These are phyloP conservation scores for Coleophoma eucalyptorum DNA, from an alignment of 2,329 filamentous ascomycete species.

Conservation along the genomic window DNA sequence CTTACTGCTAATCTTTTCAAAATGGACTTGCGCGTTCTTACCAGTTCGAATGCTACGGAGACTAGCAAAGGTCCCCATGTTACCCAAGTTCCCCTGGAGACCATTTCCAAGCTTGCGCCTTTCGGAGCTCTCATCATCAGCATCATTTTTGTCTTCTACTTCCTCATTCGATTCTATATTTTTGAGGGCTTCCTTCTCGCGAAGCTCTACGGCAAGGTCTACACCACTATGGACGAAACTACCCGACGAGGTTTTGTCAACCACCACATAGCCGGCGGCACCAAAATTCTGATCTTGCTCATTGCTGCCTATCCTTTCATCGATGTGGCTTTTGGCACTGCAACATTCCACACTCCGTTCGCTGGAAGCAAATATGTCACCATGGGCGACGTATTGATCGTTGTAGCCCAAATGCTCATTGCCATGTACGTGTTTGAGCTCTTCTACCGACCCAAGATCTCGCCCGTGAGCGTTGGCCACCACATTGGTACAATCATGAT, in stretches of 20 bases:
- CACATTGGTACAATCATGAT: constrained; percentile 31
- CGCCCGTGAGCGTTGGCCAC: constrained; percentile 35
- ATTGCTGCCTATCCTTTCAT: constrained; percentile 38
- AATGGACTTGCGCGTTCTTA: background rate
- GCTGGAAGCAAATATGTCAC: constrained; percentile 26
- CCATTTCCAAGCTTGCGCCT: constrained; percentile 21
- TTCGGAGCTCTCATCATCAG: constrained; percentile 23
- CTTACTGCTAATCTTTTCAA: background rate
- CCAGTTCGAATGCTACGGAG: background rate
- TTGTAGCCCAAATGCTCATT: constrained; percentile 35
- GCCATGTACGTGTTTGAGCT: constrained; percentile 44
- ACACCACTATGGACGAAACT: constrained; percentile 29
- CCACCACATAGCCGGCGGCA: constrained; percentile 38
- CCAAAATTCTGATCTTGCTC: constrained; percentile 35
- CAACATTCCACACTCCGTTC: constrained; percentile 28
- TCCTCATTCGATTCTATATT: constrained; percentile 27
- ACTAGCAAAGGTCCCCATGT: constrained; percentile 14
- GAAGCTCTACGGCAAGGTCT: constrained; percentile 29
- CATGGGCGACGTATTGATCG: constrained; percentile 35
- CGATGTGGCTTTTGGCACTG: constrained; percentile 28
- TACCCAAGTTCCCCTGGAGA: constrained; percentile 15
- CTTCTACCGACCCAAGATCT: constrained; percentile 35
- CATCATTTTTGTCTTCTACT: constrained; percentile 23
- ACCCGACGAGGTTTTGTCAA: constrained; percentile 39
- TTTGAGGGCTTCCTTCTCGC: constrained; percentile 34